Percentiles rank a stretch among this genome's conserved stretches.
Evolutionary conservation across 108 stramenopile genomes (phyloP).

Genomic region (Bacterosira constricta): DNA sequence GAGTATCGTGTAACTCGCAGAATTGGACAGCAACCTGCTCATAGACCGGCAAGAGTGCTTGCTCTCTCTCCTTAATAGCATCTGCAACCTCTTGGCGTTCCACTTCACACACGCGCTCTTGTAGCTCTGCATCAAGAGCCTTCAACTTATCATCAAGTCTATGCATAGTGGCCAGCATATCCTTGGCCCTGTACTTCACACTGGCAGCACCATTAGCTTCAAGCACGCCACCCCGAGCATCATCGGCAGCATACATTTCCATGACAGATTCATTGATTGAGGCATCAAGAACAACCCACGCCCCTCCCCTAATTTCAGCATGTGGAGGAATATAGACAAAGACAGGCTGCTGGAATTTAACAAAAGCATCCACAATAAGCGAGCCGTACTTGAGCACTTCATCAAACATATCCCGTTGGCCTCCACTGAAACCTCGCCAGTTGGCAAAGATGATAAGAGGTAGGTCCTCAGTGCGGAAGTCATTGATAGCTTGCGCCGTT

Average conservation of each 20-base stretch:
- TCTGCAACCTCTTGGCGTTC: constrained; percentile 41
- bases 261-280: constrained; percentile 97
- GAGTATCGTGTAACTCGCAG: constrained; percentile 99
- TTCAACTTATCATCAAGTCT: constrained; percentile 89
- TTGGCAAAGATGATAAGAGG: constrained; percentile 99
- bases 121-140: constrained; percentile 72
- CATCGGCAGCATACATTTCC: constrained; percentile 96
- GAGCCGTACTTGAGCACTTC: constrained; percentile 99
- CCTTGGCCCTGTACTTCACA: constrained; percentile 96
- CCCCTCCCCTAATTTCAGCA: constrained; percentile 98
- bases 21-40: constrained; percentile 97
- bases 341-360: constrained; percentile 96
- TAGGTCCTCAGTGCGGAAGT: constrained; percentile 97
- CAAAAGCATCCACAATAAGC: constrained; percentile 98
- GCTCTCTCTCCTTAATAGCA: constrained; percentile 67
- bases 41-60: constrained; percentile 89
- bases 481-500: constrained; percentile 98
- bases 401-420: constrained; percentile 99
- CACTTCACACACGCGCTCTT: constrained; percentile 45
- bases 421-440: constrained; percentile 99
- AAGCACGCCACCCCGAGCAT: constrained; percentile 94
- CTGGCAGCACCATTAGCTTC: constrained; percentile 97
- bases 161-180: constrained; percentile 92
- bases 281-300: constrained; percentile 99
- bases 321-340: constrained; percentile 99